Evolutionary conservation across 129 eudicot species (phyloP).

Genomic region (Flaveria sonorensis): DNA sequence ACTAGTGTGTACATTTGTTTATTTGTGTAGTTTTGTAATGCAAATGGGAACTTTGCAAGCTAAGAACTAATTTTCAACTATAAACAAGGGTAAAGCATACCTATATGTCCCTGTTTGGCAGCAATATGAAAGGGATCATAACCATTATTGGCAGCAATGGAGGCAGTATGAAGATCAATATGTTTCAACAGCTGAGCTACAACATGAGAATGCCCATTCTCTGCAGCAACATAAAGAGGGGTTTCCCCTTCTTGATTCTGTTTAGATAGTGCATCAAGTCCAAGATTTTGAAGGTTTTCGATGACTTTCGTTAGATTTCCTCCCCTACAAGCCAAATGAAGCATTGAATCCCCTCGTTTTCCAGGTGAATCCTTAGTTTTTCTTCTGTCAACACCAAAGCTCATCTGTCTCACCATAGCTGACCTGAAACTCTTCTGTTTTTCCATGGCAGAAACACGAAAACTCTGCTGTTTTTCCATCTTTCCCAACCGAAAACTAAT

Average conservation of each 20-base stretch:
- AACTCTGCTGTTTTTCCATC: slow-evolving; percentile 66
- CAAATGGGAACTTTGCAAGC: neutral
- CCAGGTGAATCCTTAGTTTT: slow-evolving; percentile 88
- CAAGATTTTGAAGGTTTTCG: slow-evolving; percentile 67
- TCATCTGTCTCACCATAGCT: slow-evolving; percentile 80
- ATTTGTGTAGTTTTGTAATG: neutral
- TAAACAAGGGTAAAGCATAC: slow-evolving; percentile 41
- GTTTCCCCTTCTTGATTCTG: slow-evolving; percentile 94
- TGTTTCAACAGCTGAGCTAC: slow-evolving; percentile 78
- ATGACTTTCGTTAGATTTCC: slow-evolving; percentile 68
- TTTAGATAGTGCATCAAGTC: slow-evolving; percentile 57
- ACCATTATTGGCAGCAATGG: slow-evolving; percentile 86
- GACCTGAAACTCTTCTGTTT: slow-evolving; percentile 67
- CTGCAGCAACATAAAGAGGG: slow-evolving; percentile 83
- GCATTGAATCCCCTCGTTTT: slow-evolving; percentile 76
- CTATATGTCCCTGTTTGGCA: slow-evolving; percentile 89
- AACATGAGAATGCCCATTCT: slow-evolving; percentile 74
- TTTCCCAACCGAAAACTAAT: slow-evolving; percentile 26
- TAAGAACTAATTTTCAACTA: slow-evolving; percentile 4
- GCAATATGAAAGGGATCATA: slow-evolving; percentile 92
- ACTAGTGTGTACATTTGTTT: no score
- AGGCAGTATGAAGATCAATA: slow-evolving; percentile 74
- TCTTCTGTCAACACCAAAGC: slow-evolving; percentile 76
- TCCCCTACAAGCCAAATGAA: slow-evolving; percentile 83
- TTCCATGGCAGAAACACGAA: slow-evolving; percentile 60